Evolutionary conservation across 2,329 filamentous ascomycete species (phyloP).

Genomic region (Emmonsiellopsis sp.): DNA sequence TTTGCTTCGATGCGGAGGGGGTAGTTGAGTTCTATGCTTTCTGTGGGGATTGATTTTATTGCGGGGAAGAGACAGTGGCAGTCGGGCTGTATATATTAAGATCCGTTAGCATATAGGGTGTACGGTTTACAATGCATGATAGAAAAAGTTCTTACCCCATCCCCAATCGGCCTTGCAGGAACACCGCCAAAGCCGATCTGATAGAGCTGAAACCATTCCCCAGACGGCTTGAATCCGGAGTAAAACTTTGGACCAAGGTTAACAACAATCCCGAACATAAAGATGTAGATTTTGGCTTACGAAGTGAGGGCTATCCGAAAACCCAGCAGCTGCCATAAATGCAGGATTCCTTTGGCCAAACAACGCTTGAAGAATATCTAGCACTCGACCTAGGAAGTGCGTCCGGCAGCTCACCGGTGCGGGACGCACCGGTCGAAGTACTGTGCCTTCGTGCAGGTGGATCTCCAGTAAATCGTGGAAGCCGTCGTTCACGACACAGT

Average conservation of each 20-base stretch:
- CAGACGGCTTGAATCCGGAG: slow-evolving; percentile 39
- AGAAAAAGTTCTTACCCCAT: slow-evolving; percentile 20
- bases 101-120: background rate
- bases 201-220: slow-evolving; percentile 42
- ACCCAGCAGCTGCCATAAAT: slow-evolving; percentile 41
- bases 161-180: slow-evolving; percentile 37
- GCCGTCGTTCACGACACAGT: slow-evolving; percentile 42
- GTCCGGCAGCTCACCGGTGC: slow-evolving; percentile 40
- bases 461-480: slow-evolving; percentile 43
- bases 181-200: slow-evolving; percentile 44
- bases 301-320: slow-evolving; percentile 42
- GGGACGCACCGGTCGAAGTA: slow-evolving; percentile 39
- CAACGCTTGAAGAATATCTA: slow-evolving; percentile 43
- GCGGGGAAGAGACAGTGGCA: slow-evolving; percentile 43
- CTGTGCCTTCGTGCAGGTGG: slow-evolving; percentile 35
- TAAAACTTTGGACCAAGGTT: slow-evolving; percentile 26
- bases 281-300: background rate
- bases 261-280: background rate
- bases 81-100: slow-evolving; percentile 17
- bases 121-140: background rate
- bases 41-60: slow-evolving; percentile 42
- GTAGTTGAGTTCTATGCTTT: slow-evolving; percentile 41
- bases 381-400: slow-evolving; percentile 38
- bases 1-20: slow-evolving; percentile 41
- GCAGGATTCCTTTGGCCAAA: slow-evolving; percentile 39